A percentile compares a stretch with the other conserved stretches of the same genome.
These are phyloP conservation scores for Pythium dissimile DNA, from an alignment of 352 stramenopile genomes.

Conservation along the genomic window DNA sequence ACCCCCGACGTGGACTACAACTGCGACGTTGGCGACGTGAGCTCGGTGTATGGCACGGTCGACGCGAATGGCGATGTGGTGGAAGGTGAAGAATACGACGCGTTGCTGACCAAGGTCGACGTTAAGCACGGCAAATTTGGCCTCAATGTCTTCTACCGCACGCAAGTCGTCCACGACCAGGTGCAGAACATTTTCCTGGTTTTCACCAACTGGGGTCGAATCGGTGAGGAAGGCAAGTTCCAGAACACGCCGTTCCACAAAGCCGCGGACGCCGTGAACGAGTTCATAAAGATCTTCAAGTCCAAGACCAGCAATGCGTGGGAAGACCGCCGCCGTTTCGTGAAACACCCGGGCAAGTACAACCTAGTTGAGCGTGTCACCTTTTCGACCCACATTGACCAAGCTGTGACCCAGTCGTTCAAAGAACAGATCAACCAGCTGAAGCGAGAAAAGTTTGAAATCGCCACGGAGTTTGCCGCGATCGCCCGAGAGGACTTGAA, in stretches of 20 bases:
- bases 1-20: slow-evolving; percentile 39
- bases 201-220: slow-evolving; percentile 78
- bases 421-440: slow-evolving; percentile 8
- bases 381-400: slow-evolving; percentile 41
- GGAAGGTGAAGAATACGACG: slow-evolving; percentile 39
- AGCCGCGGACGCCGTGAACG: slow-evolving; percentile 35
- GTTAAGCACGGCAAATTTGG: slow-evolving; percentile 63
- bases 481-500: not conserved
- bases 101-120: slow-evolving; percentile 70
- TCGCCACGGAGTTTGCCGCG: not conserved
- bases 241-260: slow-evolving; percentile 69
- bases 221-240: slow-evolving; percentile 67
- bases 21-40: slow-evolving; percentile 39
- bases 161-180: slow-evolving; percentile 59
- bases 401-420: slow-evolving; percentile 48
- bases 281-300: slow-evolving; percentile 80
- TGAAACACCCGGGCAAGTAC: slow-evolving; percentile 63
- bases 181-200: slow-evolving; percentile 63
- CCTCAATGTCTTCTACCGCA: slow-evolving; percentile 69
- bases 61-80: slow-evolving; percentile 17
- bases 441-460: not conserved
- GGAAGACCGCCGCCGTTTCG: slow-evolving; percentile 37
- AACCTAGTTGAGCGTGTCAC: slow-evolving; percentile 61
- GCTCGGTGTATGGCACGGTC: slow-evolving; percentile 34
- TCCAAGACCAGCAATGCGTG: slow-evolving; percentile 67